These are phyloP conservation scores for Ceratocystis smalleyi DNA, from an alignment of 2,329 filamentous ascomycete genomes.

Conservation along the genomic window DNA sequence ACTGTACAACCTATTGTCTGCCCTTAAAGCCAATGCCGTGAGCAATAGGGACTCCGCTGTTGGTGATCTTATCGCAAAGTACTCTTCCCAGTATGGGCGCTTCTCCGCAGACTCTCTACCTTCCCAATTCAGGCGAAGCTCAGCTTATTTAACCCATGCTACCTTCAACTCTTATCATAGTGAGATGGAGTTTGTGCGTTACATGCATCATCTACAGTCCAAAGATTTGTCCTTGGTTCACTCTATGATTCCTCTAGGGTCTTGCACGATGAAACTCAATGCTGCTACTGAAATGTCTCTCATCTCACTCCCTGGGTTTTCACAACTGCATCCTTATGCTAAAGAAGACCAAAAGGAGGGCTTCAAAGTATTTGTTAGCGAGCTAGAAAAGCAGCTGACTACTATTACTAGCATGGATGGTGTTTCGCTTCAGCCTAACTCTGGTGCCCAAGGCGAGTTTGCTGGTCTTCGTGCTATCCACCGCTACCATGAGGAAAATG, in stretches of 20 bases:
- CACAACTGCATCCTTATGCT: slow-evolving; percentile 68
- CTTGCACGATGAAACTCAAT: slow-evolving; percentile 98
- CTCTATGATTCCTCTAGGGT: slow-evolving; percentile 94
- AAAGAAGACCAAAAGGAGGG: slow-evolving; percentile 48
- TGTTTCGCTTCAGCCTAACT: slow-evolving; percentile 88
- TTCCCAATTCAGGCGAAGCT: slow-evolving; percentile 50
- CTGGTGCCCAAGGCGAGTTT: slow-evolving; percentile 89
- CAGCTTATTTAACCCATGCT: slow-evolving; percentile 67
- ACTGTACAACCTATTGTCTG: slow-evolving; percentile 34
- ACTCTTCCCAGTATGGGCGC: slow-evolving; percentile 6
- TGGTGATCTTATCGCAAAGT: slow-evolving; percentile 19
- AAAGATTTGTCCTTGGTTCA: slow-evolving; percentile 89
- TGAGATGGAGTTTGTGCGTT: slow-evolving; percentile 83
- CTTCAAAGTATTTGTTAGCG: slow-evolving; percentile 53
- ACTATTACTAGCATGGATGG: slow-evolving; percentile 79
- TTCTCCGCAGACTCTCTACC: slow-evolving; percentile 30
- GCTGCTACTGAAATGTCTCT: slow-evolving; percentile 86
- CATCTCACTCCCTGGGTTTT: slow-evolving; percentile 59
- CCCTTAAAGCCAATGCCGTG: slow-evolving; percentile 19
- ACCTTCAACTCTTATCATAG: slow-evolving; percentile 93
- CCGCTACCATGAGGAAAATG: slow-evolving; percentile 59
- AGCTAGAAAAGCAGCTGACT: slow-evolving; percentile 60
- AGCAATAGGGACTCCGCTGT: slow-evolving; percentile 19
- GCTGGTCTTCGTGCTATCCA: slow-evolving; percentile 77
- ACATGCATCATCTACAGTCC: slow-evolving; percentile 83